Base-by-base conservation (phyloP, 2,329 filamentous ascomycete species). In the Aspergillus ochraceus region DNA sequence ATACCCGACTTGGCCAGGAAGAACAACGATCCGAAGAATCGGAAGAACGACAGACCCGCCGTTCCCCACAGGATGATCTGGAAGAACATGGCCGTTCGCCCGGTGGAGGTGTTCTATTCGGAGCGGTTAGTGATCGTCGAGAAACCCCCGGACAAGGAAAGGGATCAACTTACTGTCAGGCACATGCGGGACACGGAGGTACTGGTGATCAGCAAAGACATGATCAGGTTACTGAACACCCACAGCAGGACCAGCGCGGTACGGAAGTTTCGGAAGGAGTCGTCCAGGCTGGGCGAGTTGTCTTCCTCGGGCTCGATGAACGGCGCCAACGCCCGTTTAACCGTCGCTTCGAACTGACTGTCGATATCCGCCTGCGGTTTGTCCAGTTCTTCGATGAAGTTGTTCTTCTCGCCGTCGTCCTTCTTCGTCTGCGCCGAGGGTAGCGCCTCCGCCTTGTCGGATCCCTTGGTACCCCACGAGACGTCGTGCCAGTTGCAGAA, bases 401-500 rank as follows among this genome's bases (percentile, higher is more conserved):
- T 84, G 1, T 84, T 84, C 4, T 88, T 88, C 74, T 97, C 96
- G 68, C 95, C 91, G 74, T 96, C 57, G 52, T 59, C 94, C 80
- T 97, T 97, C 69, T 88, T 89, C 12, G 94, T 91, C 68, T 90
- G 87, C 4, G 91, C 95, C 36, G 95, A 96, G 0, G 95, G 95
- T 19, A 99, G 84, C 29, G 91, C 91, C 74, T 98, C 95, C 39
- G 90, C 88, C 81, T 96, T 97, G 81, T 99, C 95, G 6, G 95
- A 91, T 74, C 95, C 95, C 84, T 99, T 99, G 80, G 95, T 99
- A 85, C 95, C 95, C 95, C 95, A 99, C 12, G 95, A 98, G 54
- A 99, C 95, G 81, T 99, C 95, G 80, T 99, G 95, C 95, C 94
- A 98, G 82, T 99, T 99, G 88, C 92, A 96, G 86, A 97, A 99